These are phyloP conservation scores for Zizania palustris DNA, from an alignment of 202 grass and related monocot species.

Conservation along the genomic window DNA sequence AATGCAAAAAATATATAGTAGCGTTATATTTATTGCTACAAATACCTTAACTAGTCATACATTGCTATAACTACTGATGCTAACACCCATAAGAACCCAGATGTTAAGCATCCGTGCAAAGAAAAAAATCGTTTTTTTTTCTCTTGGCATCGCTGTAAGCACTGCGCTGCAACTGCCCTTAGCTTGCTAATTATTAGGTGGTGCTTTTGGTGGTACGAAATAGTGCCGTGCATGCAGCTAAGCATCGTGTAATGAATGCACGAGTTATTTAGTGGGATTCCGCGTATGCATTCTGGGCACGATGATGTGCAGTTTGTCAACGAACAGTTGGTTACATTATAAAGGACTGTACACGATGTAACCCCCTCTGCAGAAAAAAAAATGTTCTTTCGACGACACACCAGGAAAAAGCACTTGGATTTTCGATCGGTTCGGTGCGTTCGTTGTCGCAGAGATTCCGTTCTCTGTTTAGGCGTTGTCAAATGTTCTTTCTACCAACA, in stretches of 20 bases:
- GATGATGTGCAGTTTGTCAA: conserved; percentile 40
- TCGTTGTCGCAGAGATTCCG: conserved; percentile 32
- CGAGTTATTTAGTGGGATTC: conserved; percentile 44
- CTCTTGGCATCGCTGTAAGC: too few species aligned
- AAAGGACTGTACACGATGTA: conserved; percentile 18
- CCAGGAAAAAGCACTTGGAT: background rate
- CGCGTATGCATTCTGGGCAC: conserved; percentile 23
- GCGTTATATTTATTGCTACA: too few species aligned
- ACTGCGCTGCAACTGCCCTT: too few species aligned
- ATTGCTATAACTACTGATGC: too few species aligned
- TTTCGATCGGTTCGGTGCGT: conserved; percentile 2
- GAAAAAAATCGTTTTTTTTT: too few species aligned
- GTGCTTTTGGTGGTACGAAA: conserved; percentile 8
- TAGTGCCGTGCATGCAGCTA: background rate
- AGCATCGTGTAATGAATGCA: conserved; percentile 4
- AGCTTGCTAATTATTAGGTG: conserved; percentile 20
- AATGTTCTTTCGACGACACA: background rate
- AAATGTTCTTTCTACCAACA: conserved; percentile 8
- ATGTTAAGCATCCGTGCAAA: too few species aligned
- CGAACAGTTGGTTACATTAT: conserved; percentile 5
- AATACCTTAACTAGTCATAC: too few species aligned
- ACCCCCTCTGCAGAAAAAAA: conserved; percentile 12
- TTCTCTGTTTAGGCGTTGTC: background rate
- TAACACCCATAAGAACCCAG: too few species aligned
- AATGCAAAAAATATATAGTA: too few species aligned